phyloP scores from a whole-genome alignment of 192 early-diverging fungal species.

The Coemansia sp. region DNA sequence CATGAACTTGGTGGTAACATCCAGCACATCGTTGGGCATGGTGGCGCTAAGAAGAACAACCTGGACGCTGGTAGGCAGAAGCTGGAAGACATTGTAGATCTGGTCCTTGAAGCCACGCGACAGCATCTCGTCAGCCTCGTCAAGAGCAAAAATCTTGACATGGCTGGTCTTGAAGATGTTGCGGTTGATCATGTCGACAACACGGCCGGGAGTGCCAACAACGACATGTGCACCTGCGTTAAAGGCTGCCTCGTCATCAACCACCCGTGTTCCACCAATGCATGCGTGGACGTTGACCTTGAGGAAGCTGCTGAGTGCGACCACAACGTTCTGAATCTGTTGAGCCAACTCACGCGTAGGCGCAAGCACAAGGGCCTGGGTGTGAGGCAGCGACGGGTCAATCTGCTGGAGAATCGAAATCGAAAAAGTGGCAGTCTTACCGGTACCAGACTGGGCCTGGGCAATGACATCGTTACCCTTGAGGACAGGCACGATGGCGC shows the following conservation, averaged over 20 bases:
- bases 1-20: slow-evolving; percentile 98
- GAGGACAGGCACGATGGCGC: slow-evolving; percentile 94
- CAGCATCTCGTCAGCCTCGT: slow-evolving; percentile 99
- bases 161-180: slow-evolving; percentile 74
- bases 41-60: slow-evolving; percentile 97
- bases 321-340: slow-evolving; percentile 96
- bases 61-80: slow-evolving; percentile 86
- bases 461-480: slow-evolving; percentile 98
- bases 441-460: slow-evolving; percentile 99
- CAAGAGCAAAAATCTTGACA: slow-evolving; percentile 98
- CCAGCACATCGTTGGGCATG: slow-evolving; percentile 93
- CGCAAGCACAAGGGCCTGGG: slow-evolving; percentile 95
- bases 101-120: slow-evolving; percentile 98
- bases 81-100: slow-evolving; percentile 96
- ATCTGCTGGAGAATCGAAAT: slow-evolving; percentile 97
- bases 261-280: slow-evolving; percentile 95
- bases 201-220: slow-evolving; percentile 98
- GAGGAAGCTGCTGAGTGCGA: slow-evolving; percentile 96
- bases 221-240: slow-evolving; percentile 87
- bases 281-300: slow-evolving; percentile 92
- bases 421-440: slow-evolving; percentile 99
- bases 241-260: slow-evolving; percentile 86
- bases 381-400: slow-evolving; percentile 72
- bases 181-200: slow-evolving; percentile 98
- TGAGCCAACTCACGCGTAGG: slow-evolving; percentile 98